These are phyloP conservation scores for Mollisia scopiformis DNA, from an alignment of 2,329 filamentous ascomycete genomes.

Conservation along the genomic window DNA sequence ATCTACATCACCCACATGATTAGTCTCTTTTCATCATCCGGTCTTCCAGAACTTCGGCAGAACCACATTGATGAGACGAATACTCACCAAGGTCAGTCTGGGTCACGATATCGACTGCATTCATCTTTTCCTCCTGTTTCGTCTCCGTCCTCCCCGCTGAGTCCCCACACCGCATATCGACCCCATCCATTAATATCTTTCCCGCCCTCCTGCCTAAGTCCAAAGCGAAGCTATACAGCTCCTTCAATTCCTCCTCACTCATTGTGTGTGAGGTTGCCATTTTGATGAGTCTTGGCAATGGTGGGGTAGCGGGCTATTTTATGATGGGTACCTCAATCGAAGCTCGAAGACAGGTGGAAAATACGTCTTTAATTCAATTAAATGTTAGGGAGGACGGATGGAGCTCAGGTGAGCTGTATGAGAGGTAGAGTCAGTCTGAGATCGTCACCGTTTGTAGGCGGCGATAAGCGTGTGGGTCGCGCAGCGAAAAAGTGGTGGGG, in stretches of 20 bases:
- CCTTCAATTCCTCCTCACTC: conserved; percentile 53
- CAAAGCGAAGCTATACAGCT: conserved; percentile 72
- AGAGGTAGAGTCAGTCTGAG: neutral
- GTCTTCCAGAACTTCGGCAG: too few relatives aligned
- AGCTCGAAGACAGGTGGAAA: neutral
- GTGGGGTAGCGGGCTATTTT: neutral
- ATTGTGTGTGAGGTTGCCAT: conserved; percentile 19
- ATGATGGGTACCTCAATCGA: neutral
- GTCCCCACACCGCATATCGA: conserved; percentile 49
- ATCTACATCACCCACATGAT: conserved; percentile 47
- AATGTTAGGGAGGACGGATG: neutral
- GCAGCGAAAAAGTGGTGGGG: too few relatives aligned
- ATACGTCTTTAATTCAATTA: neutral
- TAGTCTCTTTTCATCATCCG: conserved; percentile 1
- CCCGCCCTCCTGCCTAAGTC: conserved; percentile 73
- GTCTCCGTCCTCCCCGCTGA: conserved; percentile 26
- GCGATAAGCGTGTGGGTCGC: conserved; percentile 14
- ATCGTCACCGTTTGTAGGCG: conserved; percentile 16
- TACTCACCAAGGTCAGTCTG: conserved; percentile 71
- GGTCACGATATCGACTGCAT: conserved; percentile 76
- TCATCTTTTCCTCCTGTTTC: conserved; percentile 65
- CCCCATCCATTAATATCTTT: conserved; percentile 65
- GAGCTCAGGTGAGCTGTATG: neutral
- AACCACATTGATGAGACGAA: neutral
- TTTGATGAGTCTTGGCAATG: neutral